Evolutionary conservation across 176 grass and related monocot genomes (phyloP), one percentile per base, ranked within the genome.

Genomic region (Carex myosuroides): DNA sequence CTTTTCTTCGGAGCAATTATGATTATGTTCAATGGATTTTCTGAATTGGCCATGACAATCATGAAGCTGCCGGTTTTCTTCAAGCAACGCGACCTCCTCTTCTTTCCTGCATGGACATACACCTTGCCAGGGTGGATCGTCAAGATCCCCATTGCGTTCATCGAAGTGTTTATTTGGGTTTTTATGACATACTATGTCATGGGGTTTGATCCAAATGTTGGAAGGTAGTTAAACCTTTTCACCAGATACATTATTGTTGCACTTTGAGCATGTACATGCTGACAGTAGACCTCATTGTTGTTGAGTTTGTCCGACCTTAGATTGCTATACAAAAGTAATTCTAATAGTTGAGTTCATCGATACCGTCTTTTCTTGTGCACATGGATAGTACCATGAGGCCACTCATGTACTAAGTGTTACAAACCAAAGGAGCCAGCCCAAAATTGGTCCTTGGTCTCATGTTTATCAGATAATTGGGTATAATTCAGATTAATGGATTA

Each of bases 71-170:
- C 95, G 37, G 95, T 97, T 57, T 97, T 97, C 79, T 97, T 91
- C 69, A 97, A 94, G 64, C 95, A 97, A 64, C 94, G 95, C 55
- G 89, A 97, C 52, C 87, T 92, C 8, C 89, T 91, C 5, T 97
- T 97, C 81, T 97, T 81, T 79, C 95, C 95, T 12, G 95, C 95
- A 86, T 97, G 95, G 95, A 21, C 95, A 7, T 98, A 94, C 37
- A 79, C 87, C 29, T 74, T 98, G 46, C 95, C 95, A 65, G 85
- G 88, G 84, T 93, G 95, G 95, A 91, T 98, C 20, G 80, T 98
- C 8, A 92, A 90, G 70, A 87, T 98, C 33, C 95, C 95, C 4
- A 85, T 98, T 32, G 8, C 95, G 39, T 87, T 91, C 48, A 1
- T 87, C 0, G 91, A 98, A 87, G 90, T 90, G 1, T 92, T 80